Evolutionary conservation across 345 rosid genomes (phyloP), one percentile per base, ranked within the genome.

Genomic region (Pistacia integerrima): DNA sequence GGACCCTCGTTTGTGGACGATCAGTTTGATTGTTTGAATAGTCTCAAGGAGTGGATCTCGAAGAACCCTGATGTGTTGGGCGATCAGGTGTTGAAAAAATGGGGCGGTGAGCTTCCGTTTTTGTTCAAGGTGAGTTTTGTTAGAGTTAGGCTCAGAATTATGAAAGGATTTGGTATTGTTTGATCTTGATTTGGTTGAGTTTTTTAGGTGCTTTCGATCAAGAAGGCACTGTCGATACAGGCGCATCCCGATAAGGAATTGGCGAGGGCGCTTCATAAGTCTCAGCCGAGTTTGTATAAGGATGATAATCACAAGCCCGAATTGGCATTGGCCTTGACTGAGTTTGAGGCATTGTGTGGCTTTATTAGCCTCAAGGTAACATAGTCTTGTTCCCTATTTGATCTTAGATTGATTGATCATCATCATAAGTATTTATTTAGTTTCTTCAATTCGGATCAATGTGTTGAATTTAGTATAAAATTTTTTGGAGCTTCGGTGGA

Each of bases 21-120:
- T 8, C 46, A 8, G n/a, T 54, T 49, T n/a, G 58, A 67, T 20
- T 3, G 11, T 14, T 12, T 78, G 16, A 79, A 1, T 41, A 41
- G 64, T 57, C 81, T 83, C 76, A 83, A 86, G 66, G 76, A 75
- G 28, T 86, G 89, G 87, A 69, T 81, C 72, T 56, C 11, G 8
- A 61, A 59, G 20, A 83, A 81, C 57, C 87, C 84, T 8, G 28
- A 75, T 73, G 85, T 77, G 54, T 79, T 86, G 74, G 89, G 89
- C n/a, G 77, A 72, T 36, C 74, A 73, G 76, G 85, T 83, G 54
- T 33, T 85, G 49, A 73, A 79, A 46, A 83, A 69, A 78, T 86
- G 89, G 87, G 89, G 89, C 1, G 72, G 64, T 61, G 79, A 84
- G 82, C 85, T 86, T 64, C 89, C 87, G 56, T 86, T 86, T 79